phyloP scores from a whole-genome alignment of 2,329 filamentous ascomycete species.

The Leptographium lundbergii region DNA sequence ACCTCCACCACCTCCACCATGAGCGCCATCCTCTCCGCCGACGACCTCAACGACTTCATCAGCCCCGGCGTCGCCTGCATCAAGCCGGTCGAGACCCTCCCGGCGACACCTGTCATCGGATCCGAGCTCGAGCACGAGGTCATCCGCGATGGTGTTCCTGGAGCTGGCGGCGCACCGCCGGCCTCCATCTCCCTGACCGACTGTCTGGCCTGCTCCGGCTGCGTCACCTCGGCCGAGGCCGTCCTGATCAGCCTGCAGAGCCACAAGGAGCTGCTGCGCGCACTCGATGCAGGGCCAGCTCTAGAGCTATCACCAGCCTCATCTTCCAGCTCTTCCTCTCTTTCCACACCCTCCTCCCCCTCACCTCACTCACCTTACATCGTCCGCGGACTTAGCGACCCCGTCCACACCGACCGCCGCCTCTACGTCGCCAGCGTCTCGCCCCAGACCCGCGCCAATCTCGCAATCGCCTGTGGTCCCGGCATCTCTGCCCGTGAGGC shows the following conservation, averaged over 20 bases:
- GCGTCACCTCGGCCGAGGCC: slow-evolving; percentile 92
- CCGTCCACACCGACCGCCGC: slow-evolving; percentile 50
- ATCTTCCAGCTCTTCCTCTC: background rate
- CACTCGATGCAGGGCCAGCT: slow-evolving; percentile 56
- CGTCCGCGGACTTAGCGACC: slow-evolving; percentile 41
- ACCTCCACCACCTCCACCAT: slow-evolving; percentile 34
- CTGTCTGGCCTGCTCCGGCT: slow-evolving; percentile 93
- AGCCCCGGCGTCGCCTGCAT: slow-evolving; percentile 95
- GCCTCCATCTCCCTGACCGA: slow-evolving; percentile 94
- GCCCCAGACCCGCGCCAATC: slow-evolving; percentile 77
- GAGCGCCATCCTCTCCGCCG: slow-evolving; percentile 93
- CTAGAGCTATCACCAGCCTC: slow-evolving; percentile 23
- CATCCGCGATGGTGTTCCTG: slow-evolving; percentile 74
- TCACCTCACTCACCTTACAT: slow-evolving; percentile 11
- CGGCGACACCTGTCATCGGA: slow-evolving; percentile 37
- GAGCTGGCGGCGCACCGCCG: slow-evolving; percentile 40
- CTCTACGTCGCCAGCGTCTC: slow-evolving; percentile 88
- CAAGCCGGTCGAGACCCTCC: slow-evolving; percentile 89
- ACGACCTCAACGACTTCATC: slow-evolving; percentile 98
- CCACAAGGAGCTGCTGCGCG: slow-evolving; percentile 77
- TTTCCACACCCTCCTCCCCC: too few relatives aligned
- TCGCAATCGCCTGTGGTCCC: slow-evolving; percentile 71
- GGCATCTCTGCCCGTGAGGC: slow-evolving; percentile 60
- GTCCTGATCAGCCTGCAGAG: slow-evolving; percentile 93
- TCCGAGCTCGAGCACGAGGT: slow-evolving; percentile 59